Evolutionary conservation across 768 basidiomycete genomes (phyloP).

Genomic region (Lentinula edodes): DNA sequence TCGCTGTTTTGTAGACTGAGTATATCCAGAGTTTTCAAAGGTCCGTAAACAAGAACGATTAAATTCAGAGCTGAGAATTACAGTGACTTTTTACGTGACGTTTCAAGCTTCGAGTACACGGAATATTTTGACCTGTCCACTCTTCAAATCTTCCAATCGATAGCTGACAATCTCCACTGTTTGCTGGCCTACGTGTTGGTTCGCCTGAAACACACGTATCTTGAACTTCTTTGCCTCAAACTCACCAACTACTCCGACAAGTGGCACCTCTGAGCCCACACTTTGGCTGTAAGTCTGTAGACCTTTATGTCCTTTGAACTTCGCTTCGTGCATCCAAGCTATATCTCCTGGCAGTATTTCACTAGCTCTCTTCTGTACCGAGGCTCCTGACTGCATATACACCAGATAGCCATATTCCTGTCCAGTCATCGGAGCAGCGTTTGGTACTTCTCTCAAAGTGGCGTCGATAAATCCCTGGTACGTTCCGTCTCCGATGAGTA

Average conservation of each 20-base stretch:
- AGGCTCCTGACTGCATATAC: conserved; percentile 60
- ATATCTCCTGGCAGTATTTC: conserved; percentile 89
- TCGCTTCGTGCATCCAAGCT: conserved; percentile 68
- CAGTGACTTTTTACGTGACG: neutral
- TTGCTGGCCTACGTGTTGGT: conserved; percentile 79
- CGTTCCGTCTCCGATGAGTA: conserved; percentile 80
- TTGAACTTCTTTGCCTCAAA: conserved; percentile 87
- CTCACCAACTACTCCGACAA: conserved; percentile 75
- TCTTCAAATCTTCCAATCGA: conserved; percentile 85
- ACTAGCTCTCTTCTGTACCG: conserved; percentile 67
- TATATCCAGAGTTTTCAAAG: no score
- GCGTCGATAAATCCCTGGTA: conserved; percentile 72
- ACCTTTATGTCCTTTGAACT: conserved; percentile 74
- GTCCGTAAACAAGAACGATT: no score
- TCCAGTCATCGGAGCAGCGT: conserved; percentile 38
- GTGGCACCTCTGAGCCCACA: conserved; percentile 43
- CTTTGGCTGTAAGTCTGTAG: conserved; percentile 66
- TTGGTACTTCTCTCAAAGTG: conserved; percentile 62
- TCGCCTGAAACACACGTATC: conserved; percentile 80
- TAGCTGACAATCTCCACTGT: conserved; percentile 79
- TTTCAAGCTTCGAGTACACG: conserved; percentile 30
- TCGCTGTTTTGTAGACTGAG: no score
- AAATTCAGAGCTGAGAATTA: no score
- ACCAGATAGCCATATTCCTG: conserved; percentile 66
- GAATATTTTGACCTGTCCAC: conserved; percentile 70